Evolutionary conservation across 2,329 filamentous ascomycete species (phyloP).

Genomic region (Stachybotrys elegans): DNA sequence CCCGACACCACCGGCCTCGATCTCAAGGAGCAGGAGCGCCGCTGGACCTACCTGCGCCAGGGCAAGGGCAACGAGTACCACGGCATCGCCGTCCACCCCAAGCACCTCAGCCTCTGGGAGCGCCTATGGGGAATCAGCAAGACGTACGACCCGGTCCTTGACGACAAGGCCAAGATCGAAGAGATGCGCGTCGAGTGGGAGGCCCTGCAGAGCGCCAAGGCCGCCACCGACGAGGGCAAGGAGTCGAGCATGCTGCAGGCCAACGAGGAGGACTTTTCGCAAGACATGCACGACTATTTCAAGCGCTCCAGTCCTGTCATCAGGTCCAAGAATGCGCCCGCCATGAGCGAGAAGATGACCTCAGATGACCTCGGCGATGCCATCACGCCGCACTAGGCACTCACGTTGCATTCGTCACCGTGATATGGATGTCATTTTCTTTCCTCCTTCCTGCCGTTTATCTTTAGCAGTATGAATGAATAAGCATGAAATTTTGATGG

Average conservation of each 20-base stretch:
- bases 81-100: constrained; percentile 84
- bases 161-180: constrained; percentile 78
- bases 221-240: constrained; percentile 38
- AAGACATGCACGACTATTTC: constrained; percentile 52
- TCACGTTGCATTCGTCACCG: no score
- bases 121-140: constrained; percentile 72
- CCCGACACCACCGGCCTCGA: constrained; percentile 97
- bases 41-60: constrained; percentile 80
- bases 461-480: no score
- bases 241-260: constrained; percentile 39
- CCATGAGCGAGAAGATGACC: constrained; percentile 24
- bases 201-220: constrained; percentile 38
- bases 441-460: no score
- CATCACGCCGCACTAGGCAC: no score
- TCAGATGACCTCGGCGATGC: constrained; percentile 3
- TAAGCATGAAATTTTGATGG: no score
- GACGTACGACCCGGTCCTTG: constrained; percentile 74
- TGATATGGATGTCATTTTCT: no score
- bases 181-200: constrained; percentile 70
- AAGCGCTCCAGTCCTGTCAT: constrained; percentile 29
- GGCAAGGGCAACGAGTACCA: constrained; percentile 81
- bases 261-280: constrained; percentile 45
- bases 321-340: not conserved
- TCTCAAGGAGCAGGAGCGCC: constrained; percentile 93
- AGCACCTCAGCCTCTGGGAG: constrained; percentile 87